Evolutionary conservation across 2,329 filamentous ascomycete genomes (phyloP), one percentile per base, ranked within the genome.

Genomic region (Alternaria conjuncta): DNA sequence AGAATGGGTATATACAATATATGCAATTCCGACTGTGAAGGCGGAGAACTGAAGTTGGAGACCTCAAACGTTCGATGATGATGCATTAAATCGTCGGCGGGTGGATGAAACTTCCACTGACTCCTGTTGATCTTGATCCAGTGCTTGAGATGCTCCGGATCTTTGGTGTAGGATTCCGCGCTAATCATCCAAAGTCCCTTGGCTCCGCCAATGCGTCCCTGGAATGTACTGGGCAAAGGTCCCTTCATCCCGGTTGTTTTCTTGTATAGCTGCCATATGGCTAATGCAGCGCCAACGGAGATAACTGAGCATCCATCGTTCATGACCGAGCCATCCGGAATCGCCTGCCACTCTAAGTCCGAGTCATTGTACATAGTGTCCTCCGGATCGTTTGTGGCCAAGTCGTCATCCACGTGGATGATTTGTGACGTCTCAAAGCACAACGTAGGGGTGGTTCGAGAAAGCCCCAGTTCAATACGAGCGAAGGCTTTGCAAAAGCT

Each of bases 151-250:
- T 88, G 78, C 0, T 82, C 73, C 0, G 69, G 57, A 2, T 84
- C 79, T 1, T 79, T 79, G 0, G 77, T 77, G 25, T 86, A 84
- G 0, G 81, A 72, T 4, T 81, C 75, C 0, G 83, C 81, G 67
- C 90, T 88, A 6, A 90, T 78, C 50, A 90, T 84, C 92, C 91
- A 94, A 67, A 94, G 83, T 0, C 92, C 92, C 75, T 95, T 95
- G 0, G 90, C 90, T 18, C 90, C 87, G 10, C 88, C 90, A 36
- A 94, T 86, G 0, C 92, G 86, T 2, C 83, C 91, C 76, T 95
- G 92, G 0, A 87, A 89, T 0, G 85, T 89, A 32, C 87, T 86
- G 0, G 91, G 90, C 86, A 63, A 92, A 83, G 12, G 91, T 83
- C n/a, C 84, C 87, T 76, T 93, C 0, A 85, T 88, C 13, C 86